Evolutionary conservation across 352 stramenopile genomes (phyloP).

Genomic region (Phytophthora cryptogea): DNA sequence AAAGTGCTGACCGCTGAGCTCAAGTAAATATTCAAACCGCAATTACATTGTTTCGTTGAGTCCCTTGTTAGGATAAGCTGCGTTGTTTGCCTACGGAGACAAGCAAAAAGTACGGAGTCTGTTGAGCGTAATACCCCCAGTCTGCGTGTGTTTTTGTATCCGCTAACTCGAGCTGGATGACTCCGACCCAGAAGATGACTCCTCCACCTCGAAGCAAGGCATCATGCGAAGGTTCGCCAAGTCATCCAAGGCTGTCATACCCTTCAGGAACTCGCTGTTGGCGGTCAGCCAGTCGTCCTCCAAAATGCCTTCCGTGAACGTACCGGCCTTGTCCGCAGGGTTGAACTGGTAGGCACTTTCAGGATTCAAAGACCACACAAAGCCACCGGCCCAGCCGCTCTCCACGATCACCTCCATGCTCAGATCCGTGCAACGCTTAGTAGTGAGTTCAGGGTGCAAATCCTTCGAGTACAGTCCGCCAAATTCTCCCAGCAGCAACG

Average conservation of each 20-base stretch:
- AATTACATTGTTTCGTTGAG: slow-evolving; percentile 9
- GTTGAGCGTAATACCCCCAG: not conserved
- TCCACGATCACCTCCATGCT: slow-evolving; percentile 55
- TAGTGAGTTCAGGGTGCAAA: slow-evolving; percentile 49
- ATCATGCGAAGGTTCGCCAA: slow-evolving; percentile 45
- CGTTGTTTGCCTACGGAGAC: not conserved
- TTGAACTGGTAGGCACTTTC: slow-evolving; percentile 68
- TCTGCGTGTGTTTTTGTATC: not conserved
- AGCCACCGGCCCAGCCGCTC: slow-evolving; percentile 51
- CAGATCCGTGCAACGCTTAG: slow-evolving; percentile 48
- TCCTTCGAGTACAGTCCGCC: slow-evolving; percentile 60
- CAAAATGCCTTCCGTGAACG: slow-evolving; percentile 53
- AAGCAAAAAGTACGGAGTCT: slow-evolving; percentile 5
- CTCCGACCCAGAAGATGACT: slow-evolving; percentile 29
- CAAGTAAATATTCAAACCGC: slow-evolving; percentile 5
- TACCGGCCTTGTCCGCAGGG: slow-evolving; percentile 39
- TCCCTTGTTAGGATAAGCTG: slow-evolving; percentile 3
- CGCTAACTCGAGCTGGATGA: slow-evolving; percentile 24
- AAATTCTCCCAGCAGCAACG: slow-evolving; percentile 65
- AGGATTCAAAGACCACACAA: slow-evolving; percentile 67
- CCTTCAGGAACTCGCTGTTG: slow-evolving; percentile 47
- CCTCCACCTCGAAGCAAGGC: slow-evolving; percentile 49
- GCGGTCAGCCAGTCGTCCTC: slow-evolving; percentile 54
- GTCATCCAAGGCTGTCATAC: slow-evolving; percentile 42
- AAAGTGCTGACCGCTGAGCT: slow-evolving; percentile 4